A percentile compares a stretch with the other conserved stretches of the same genome.
These are phyloP conservation scores for Pestalotiopsis sp. DNA, from an alignment of 2,329 filamentous ascomycete species.

Conservation along the genomic window DNA sequence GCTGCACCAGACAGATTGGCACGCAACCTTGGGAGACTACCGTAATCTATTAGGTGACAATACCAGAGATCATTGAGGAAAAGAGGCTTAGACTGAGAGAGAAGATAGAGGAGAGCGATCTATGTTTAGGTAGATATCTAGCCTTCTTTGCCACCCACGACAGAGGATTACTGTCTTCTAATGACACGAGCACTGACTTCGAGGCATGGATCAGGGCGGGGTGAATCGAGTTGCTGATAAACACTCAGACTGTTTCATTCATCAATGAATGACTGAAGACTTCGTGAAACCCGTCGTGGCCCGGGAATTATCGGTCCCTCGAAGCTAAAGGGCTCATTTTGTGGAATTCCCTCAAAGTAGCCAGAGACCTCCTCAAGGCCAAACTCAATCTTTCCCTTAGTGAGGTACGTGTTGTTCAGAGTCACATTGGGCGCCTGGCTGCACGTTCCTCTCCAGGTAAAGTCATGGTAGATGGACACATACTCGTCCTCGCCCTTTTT, in stretches of 20 bases:
- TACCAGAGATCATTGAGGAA: too few species aligned
- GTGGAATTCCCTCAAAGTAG: conserved; percentile 6
- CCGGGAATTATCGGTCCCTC: neutral
- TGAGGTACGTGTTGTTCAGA: conserved; percentile 6
- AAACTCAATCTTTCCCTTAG: conserved; percentile 11
- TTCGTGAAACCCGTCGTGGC: conserved; percentile 4
- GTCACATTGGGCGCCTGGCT: neutral
- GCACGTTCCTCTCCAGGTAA: conserved; percentile 4
- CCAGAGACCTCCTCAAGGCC: neutral
- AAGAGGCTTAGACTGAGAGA: too few species aligned
- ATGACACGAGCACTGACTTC: too few species aligned
- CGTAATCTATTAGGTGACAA: too few species aligned
- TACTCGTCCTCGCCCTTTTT: neutral
- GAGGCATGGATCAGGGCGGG: neutral
- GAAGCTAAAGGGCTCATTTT: neutral
- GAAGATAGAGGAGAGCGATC: too few species aligned
- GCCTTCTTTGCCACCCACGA: too few species aligned
- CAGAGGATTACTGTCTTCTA: too few species aligned
- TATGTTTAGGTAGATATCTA: too few species aligned
- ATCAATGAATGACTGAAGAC: conserved; percentile 4
- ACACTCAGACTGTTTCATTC: neutral
- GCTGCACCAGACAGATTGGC: too few species aligned
- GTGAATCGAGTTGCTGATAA: neutral
- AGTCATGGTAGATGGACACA: neutral
- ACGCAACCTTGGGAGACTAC: too few species aligned